These are phyloP conservation scores for Fusarium setosum DNA, from an alignment of 2,329 filamentous ascomycete genomes.

Conservation along the genomic window DNA sequence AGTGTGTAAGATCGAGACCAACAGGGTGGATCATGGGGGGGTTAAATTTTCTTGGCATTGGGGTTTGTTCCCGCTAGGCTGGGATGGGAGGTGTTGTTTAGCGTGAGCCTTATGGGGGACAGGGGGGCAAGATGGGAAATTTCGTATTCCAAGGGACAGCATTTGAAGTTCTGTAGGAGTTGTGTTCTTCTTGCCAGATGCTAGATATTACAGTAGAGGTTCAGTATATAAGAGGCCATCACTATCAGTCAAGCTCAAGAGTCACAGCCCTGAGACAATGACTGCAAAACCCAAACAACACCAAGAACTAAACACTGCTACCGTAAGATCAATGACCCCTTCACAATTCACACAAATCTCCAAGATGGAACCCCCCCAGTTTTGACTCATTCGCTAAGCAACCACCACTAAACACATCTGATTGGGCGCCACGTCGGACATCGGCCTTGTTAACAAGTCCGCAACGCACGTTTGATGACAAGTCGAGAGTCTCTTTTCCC, in stretches of 20 bases:
- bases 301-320: too few relatives aligned
- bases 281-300: too few relatives aligned
- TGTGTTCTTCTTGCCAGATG: too few relatives aligned
- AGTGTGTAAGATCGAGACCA: conserved; percentile 33
- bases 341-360: neutral
- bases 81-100: conserved; percentile 8
- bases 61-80: neutral
- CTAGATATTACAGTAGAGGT: too few relatives aligned
- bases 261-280: too few relatives aligned
- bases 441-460: conserved; percentile 44
- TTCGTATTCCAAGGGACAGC: neutral
- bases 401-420: neutral
- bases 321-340: conserved; percentile 32
- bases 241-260: too few relatives aligned
- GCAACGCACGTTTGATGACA: conserved; percentile 26
- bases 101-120: conserved; percentile 17
- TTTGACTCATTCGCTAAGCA: neutral
- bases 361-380: neutral
- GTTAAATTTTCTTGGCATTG: neutral
- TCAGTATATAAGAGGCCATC: too few relatives aligned
- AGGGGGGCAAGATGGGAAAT: neutral
- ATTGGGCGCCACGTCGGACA: conserved; percentile 43
- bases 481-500: too few relatives aligned
- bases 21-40: conserved; percentile 6
- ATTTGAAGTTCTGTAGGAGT: neutral